Evolutionary conservation across 2,329 filamentous ascomycete genomes (phyloP), one percentile per base, ranked within the genome.

Genomic region (Nemania abortiva): DNA sequence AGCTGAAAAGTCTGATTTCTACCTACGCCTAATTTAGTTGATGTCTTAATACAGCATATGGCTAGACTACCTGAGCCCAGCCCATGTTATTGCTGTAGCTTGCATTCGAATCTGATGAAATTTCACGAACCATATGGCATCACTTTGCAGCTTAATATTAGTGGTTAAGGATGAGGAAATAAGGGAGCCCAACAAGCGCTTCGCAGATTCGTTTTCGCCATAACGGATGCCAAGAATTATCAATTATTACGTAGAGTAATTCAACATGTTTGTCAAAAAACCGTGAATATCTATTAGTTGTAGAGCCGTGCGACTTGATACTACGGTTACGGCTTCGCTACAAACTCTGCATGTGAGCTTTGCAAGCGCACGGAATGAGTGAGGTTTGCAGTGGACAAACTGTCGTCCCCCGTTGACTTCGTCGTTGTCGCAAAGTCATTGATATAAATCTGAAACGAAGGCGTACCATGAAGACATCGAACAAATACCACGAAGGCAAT

Each of bases 181-280:
- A 22, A 22, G 58, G 49, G n/a, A 15, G 31, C 5, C 3, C 11
- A 11, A 18, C 15, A 61, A 29, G 34, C 15, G 31, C 11, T 18
- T 18, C 15, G 39, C 39, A 18, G 39, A 42, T 52, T n/a, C 29
- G 24, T 49, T 39, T 54, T 60, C 34, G 22, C 11, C 20, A 53
- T 42, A n/a, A 58, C 13, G 47, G 56, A 29, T 42, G 15, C 37
- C 37, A 56, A 42, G 31, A 45, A 13, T 10, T 63, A 39, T 37
- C n/a, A 22, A 15, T n/a, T 68, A 64, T 27, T 27, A 27, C 20
- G 60, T 64, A 68, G 60, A 68, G 37, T 37, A 64, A 64, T 64
- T 22, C 37, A 60, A 37, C 34, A 37, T 37, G 34, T 13, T 6
- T 37, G 3, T 37, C 9, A 9, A 37, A 37, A 9, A 13, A 13